These are phyloP conservation scores for Rubus parviflorus DNA, from an alignment of 306 rosid species.

Conservation along the genomic window DNA sequence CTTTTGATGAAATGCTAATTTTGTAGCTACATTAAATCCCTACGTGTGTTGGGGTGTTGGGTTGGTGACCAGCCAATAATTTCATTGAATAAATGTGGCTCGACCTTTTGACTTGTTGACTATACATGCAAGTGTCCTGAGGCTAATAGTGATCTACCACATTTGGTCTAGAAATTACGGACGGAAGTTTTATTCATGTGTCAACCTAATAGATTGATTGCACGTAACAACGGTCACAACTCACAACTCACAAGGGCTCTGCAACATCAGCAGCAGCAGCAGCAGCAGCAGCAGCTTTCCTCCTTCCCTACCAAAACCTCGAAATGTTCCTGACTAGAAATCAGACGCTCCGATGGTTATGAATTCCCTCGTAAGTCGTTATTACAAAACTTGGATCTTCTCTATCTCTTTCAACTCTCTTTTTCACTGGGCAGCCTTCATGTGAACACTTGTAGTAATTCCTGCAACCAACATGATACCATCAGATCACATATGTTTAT, in stretches of 20 bases:
- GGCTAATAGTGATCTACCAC: not conserved
- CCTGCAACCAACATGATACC: slow-evolving; percentile 43
- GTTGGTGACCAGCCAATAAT: not conserved
- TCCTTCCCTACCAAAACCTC: not conserved
- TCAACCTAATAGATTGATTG: not conserved
- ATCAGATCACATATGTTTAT: not conserved
- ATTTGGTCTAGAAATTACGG: slow-evolving; percentile 1
- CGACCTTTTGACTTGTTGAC: not conserved
- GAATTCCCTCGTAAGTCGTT: slow-evolving; percentile 86
- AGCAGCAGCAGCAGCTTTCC: not conserved
- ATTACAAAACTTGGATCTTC: slow-evolving; percentile 72
- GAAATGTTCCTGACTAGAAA: slow-evolving; percentile 9
- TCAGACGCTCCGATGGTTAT: slow-evolving; percentile 55
- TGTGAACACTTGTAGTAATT: slow-evolving; percentile 81
- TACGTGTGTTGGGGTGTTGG: not conserved
- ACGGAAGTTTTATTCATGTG: not conserved
- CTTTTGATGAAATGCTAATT: not conserved
- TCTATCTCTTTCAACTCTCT: slow-evolving; percentile 91
- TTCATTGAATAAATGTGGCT: not conserved
- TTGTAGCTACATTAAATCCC: not conserved
- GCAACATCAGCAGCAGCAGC: not conserved
- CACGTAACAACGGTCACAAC: not conserved
- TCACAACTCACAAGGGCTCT: not conserved
- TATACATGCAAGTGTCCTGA: not conserved
- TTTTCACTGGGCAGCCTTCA: slow-evolving; percentile 85